Evolutionary conservation across 163 green algal genomes (phyloP).

Genomic region (Volvox carteri): DNA sequence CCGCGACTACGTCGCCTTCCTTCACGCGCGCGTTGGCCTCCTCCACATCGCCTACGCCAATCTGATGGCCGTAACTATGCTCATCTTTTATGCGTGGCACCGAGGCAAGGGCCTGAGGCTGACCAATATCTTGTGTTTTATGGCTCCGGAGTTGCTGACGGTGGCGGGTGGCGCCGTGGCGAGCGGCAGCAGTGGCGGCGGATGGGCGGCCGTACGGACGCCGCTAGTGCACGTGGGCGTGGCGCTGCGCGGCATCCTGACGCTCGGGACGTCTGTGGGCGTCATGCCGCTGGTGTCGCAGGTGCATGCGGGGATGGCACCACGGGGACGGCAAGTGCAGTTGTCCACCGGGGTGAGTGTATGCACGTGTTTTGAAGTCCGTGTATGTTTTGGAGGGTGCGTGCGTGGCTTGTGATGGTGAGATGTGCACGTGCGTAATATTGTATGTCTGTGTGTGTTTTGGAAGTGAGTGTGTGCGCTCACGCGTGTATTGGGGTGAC

Average conservation of each 20-base stretch:
- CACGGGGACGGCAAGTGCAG: neutral
- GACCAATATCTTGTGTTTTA: neutral
- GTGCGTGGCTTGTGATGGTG: too few species aligned
- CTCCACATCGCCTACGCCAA: conserved; percentile 22
- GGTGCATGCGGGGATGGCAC: neutral
- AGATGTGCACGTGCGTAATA: too few species aligned
- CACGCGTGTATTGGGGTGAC: too few species aligned
- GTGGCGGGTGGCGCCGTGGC: neutral
- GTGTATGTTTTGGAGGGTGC: too few species aligned
- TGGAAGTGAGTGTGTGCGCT: too few species aligned
- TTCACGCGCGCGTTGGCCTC: neutral
- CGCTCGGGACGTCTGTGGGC: neutral
- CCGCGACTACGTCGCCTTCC: conserved; percentile 19
- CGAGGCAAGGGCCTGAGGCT: neutral
- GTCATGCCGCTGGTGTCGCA: neutral
- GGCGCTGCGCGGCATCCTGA: neutral
- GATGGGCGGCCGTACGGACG: neutral
- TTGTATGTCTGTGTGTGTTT: too few species aligned
- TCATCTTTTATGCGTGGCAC: neutral
- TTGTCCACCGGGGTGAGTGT: neutral
- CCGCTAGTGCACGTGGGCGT: neutral
- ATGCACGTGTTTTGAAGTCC: neutral
- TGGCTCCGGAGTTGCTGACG: conserved; percentile 29
- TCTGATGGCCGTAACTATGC: neutral
- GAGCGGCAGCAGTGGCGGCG: neutral